Base-by-base conservation (phyloP, 1,284 basidiomycete species). In the Rugosomyces carneus region DNA sequence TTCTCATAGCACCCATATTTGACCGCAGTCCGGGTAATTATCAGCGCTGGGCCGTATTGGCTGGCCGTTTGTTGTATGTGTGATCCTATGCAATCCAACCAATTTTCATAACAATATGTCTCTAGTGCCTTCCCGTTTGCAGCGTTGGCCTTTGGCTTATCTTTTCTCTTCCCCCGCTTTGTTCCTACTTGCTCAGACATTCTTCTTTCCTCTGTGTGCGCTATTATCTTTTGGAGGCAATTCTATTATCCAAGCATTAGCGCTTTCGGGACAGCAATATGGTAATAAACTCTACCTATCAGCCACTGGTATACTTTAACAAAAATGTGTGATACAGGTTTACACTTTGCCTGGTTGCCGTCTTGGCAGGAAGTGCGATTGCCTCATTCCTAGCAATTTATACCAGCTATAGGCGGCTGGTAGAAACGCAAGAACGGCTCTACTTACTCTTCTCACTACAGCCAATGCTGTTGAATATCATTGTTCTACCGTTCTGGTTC, bases 401-500 rank as follows among this genome's bases (percentile, higher is more conserved):
- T n/a, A n/a, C n/a, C n/a, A n/a, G n/a, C n/a, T n/a, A n/a, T n/a
- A n/a, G n/a, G n/a, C n/a, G n/a, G n/a, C n/a, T n/a, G n/a, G n/a
- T n/a, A n/a, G n/a, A n/a, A n/a, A n/a, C n/a, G n/a, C n/a, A n/a
- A n/a, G n/a, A n/a, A n/a, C n/a, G n/a, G n/a, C n/a, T n/a, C n/a
- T n/a, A n/a, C n/a, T n/a, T n/a, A n/a, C n/a, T n/a, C n/a, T n/a
- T n/a, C n/a, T n/a, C n/a, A n/a, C n/a, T n/a, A 5, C 43, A 44
- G 29, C 24, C 45, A 11, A 20, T 42, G 26, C 1, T 39, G n/a
- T 36, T 47, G 9, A 44, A 52, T 21, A 42, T 27, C 15, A 46
- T 32, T 19, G 40, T 20, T 2, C 19, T 49, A 9, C 35, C 50
- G 7, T 8, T 46, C n/a, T 52, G 50, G 50, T 21, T 49, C 10